Conservation (phyloP, 169 alveolate species). For the Cryptosporidium ubiquitum region DNA sequence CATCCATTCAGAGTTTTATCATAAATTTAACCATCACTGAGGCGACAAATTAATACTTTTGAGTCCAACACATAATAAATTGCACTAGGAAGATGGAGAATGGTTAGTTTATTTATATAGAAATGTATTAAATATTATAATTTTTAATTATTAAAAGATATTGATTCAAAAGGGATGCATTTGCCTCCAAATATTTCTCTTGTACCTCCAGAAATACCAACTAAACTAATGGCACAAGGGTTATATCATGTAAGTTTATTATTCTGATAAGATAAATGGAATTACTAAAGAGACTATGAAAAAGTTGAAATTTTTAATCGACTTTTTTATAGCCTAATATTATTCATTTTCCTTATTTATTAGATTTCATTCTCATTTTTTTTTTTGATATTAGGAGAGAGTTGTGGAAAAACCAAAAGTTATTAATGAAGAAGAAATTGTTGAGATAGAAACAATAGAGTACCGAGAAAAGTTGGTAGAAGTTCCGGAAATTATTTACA, state of each 20-base stretch:
- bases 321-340: not conserved
- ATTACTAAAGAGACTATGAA: not conserved
- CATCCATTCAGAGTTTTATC: not conserved
- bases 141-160: not conserved
- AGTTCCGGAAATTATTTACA: constrained; percentile 58
- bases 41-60: not conserved
- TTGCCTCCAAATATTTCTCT: constrained; percentile 70
- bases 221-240: constrained; percentile 60
- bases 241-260: constrained; percentile 57
- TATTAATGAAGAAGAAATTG: constrained; percentile 69
- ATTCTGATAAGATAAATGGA: not conserved
- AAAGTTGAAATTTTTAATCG: too few species aligned
- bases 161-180: constrained; percentile 47
- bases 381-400: constrained; percentile 15
- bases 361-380: not conserved
- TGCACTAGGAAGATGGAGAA: not conserved
- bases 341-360: not conserved
- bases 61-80: not conserved
- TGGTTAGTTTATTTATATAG: not conserved
- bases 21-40: not conserved
- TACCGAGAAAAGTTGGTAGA: constrained; percentile 65
- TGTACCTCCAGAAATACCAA: constrained; percentile 71
- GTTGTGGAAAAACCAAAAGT: constrained; percentile 67
- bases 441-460: constrained; percentile 62
- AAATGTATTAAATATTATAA: not conserved